Evolutionary conservation across 257 asterid genomes (phyloP).

Genomic region (Euphrasia confusa): DNA sequence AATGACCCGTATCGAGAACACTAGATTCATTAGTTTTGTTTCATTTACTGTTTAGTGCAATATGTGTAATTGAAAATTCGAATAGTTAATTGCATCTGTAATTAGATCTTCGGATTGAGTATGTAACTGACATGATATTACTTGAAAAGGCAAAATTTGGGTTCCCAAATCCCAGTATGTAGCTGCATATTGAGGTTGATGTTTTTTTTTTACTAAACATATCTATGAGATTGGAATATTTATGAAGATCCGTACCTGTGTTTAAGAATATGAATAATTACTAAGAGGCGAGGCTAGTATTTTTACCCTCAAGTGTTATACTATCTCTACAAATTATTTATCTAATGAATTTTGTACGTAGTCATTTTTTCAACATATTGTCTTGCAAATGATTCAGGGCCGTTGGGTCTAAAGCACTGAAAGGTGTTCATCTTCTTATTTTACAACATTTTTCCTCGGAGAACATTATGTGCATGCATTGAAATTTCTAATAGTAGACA

Average conservation of each 20-base stretch:
- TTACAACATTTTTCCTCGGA: conserved; percentile 1
- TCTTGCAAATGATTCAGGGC: conserved; percentile 7
- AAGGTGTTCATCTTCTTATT: background rate
- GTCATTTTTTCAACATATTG: background rate
- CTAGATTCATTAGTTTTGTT: background rate
- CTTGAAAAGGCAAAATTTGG: background rate
- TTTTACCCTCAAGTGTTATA: background rate
- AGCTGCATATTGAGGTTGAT: background rate
- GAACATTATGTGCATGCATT: background rate
- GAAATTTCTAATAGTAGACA: background rate
- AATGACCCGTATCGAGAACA: no score
- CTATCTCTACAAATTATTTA: background rate
- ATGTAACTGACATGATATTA: background rate
- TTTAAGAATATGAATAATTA: background rate
- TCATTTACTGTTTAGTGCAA: conserved; percentile 3
- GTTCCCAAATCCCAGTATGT: background rate
- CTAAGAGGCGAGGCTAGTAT: background rate
- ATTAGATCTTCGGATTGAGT: conserved; percentile 6
- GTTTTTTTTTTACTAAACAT: background rate
- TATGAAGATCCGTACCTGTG: background rate
- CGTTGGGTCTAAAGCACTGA: background rate
- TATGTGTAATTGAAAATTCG: background rate
- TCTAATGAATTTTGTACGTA: background rate
- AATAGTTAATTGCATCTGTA: conserved; percentile 2
- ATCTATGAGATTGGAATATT: conserved; percentile 8